phyloP scores from a whole-genome alignment of 116 monocot genomes.

The Papilionanthe hybrid region DNA sequence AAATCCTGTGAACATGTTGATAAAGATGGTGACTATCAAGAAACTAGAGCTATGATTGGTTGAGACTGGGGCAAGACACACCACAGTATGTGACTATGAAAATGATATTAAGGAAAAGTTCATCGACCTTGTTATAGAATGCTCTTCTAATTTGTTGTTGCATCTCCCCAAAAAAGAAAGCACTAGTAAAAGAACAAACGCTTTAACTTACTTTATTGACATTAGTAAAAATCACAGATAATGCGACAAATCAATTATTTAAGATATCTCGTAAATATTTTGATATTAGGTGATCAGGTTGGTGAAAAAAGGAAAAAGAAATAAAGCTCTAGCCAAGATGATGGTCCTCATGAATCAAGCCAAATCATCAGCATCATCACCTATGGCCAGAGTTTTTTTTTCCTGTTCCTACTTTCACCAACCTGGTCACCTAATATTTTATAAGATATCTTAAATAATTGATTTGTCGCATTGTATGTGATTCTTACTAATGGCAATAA shows the following conservation, averaged over 20 bases:
- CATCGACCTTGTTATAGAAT: slow-evolving; percentile 14
- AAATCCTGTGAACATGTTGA: too few relatives aligned
- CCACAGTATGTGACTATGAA: neutral
- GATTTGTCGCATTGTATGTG: neutral
- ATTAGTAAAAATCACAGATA: neutral
- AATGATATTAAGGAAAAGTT: slow-evolving; percentile 22
- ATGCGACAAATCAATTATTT: neutral
- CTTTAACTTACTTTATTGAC: neutral
- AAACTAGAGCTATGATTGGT: too few relatives aligned
- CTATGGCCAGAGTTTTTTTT: slow-evolving; percentile 26
- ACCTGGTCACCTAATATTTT: slow-evolving; percentile 21
- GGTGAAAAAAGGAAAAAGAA: slow-evolving; percentile 28
- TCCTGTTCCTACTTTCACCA: slow-evolving; percentile 29
- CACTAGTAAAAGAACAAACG: slow-evolving; percentile 7
- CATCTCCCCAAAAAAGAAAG: slow-evolving; percentile 26
- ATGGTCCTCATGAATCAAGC: slow-evolving; percentile 33
- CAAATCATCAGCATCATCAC: slow-evolving; percentile 29
- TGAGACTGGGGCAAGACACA: too few relatives aligned
- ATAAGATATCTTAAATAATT: neutral
- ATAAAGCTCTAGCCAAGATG: slow-evolving; percentile 25
- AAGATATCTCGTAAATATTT: neutral
- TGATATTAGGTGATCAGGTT: slow-evolving; percentile 27
- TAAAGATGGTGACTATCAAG: too few relatives aligned
- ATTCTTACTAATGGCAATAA: neutral
- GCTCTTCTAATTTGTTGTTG: slow-evolving; percentile 27